A percentile compares a stretch with the other conserved stretches of the same genome.
Conservation (phyloP, 2,329 filamentous ascomycete species). For the Diaporthe batatas region DNA sequence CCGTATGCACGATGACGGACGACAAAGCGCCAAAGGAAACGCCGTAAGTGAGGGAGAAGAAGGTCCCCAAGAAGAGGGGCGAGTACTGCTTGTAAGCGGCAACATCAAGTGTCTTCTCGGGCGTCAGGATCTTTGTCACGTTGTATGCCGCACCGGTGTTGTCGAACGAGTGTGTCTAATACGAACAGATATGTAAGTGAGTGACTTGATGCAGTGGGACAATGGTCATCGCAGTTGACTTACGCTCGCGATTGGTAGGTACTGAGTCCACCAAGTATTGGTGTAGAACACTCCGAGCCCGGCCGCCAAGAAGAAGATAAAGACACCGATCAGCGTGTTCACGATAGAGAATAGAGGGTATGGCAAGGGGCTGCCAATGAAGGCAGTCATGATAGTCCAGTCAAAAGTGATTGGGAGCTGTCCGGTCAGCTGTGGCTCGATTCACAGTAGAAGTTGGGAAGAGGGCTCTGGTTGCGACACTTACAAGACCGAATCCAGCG, state of each 20-base stretch:
- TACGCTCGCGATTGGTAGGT: slow-evolving; percentile 38
- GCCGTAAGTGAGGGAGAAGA: slow-evolving; percentile 38
- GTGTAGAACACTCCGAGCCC: slow-evolving; percentile 38
- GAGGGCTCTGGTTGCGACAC: neutral
- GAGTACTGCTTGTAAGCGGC: slow-evolving; percentile 37
- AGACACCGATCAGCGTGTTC: slow-evolving; percentile 34
- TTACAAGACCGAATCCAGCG: slow-evolving; percentile 38
- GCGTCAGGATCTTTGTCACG: slow-evolving; percentile 29
- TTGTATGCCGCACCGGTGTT: slow-evolving; percentile 32
- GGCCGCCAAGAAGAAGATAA: slow-evolving; percentile 38
- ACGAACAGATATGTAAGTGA: neutral
- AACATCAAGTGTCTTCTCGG: slow-evolving; percentile 36
- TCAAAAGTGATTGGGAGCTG: slow-evolving; percentile 40
- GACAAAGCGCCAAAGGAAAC: slow-evolving; percentile 37
- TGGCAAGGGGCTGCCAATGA: slow-evolving; percentile 36
- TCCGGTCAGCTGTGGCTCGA: slow-evolving; percentile 9
- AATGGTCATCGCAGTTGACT: neutral
- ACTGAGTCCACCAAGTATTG: slow-evolving; percentile 37
- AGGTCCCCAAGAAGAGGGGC: slow-evolving; percentile 34
- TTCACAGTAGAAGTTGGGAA: neutral
- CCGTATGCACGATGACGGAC: slow-evolving; percentile 39
- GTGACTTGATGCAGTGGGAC: neutral
- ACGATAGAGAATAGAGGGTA: slow-evolving; percentile 37
- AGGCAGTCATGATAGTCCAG: slow-evolving; percentile 40
- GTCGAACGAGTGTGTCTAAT: slow-evolving; percentile 36